These are phyloP conservation scores for Linaria vulgaris DNA, from an alignment of 257 asterid genomes.

Conservation along the genomic window DNA sequence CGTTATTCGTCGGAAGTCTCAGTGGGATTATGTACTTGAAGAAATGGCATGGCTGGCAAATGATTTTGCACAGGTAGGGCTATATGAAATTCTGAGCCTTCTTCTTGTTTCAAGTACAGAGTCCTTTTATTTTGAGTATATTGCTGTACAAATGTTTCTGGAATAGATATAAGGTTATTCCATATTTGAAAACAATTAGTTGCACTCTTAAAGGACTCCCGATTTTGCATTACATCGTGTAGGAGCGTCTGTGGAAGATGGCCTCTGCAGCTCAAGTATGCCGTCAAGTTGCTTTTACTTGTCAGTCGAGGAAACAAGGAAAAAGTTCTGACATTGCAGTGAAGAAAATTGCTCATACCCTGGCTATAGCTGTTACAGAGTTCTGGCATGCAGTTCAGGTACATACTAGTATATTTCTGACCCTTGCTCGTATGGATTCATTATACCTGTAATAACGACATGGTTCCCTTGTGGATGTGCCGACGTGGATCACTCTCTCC, in stretches of 20 bases:
- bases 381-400: conserved; percentile 88
- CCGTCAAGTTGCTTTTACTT: conserved; percentile 52
- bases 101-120: conserved; percentile 2
- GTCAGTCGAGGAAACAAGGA: conserved; percentile 47
- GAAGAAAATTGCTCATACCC: conserved; percentile 56
- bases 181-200: not conserved
- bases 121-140: conserved; percentile 12
- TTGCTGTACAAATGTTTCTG: not conserved
- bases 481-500: conserved; percentile 14
- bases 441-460: not conserved
- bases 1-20: conserved; percentile 54
- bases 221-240: conserved; percentile 21
- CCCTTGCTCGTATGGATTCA: not conserved
- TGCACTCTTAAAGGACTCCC: conserved; percentile 18
- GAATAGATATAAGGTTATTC: conserved; percentile 3
- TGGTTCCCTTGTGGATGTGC: not conserved
- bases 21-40: conserved; percentile 91
- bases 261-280: conserved; percentile 66
- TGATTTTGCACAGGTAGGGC: conserved; percentile 93
- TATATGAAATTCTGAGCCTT: conserved; percentile 6
- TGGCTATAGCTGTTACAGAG: conserved; percentile 74
- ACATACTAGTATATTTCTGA: not conserved
- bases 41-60: conserved; percentile 98
- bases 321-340: conserved; percentile 42
- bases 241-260: conserved; percentile 94